Evolutionary conservation across 73 alveolate species (phyloP).

Genomic region (Paramecium sexaurelia): DNA sequence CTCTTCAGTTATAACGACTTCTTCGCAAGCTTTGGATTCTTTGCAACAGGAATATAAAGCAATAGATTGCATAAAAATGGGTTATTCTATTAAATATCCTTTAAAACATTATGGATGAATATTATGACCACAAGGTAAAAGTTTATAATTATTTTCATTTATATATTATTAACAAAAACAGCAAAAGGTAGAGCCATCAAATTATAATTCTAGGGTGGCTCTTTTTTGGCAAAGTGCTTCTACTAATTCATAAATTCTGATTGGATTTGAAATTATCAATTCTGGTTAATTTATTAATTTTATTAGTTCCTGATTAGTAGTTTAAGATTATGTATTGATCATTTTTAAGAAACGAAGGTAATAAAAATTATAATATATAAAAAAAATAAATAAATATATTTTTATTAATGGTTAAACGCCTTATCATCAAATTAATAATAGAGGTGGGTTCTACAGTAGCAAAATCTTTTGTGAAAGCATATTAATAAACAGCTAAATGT

Average conservation of each 20-base stretch:
- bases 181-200: slow-evolving; percentile 7
- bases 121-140: slow-evolving; percentile 9
- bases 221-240: background rate
- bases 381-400: background rate
- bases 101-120: background rate
- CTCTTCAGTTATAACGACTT: background rate
- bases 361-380: background rate
- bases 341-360: background rate
- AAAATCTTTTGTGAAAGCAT: slow-evolving; percentile 13
- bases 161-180: background rate
- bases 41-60: background rate
- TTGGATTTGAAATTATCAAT: background rate
- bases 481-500: slow-evolving; percentile 19
- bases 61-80: background rate
- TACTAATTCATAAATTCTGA: background rate
- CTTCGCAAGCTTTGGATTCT: background rate
- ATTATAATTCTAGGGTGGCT: background rate
- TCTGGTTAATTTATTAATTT: background rate
- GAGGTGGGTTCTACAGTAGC: slow-evolving; percentile 37
- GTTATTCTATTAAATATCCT: background rate
- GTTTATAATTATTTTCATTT: background rate
- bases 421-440: slow-evolving; percentile 9
- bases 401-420: slow-evolving; percentile 47
- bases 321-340: background rate
- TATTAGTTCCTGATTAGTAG: background rate